A percentile compares a stretch with the other conserved stretches of the same genome.
These are phyloP conservation scores for Fistulinella prunicolor DNA, from an alignment of 768 basidiomycete species.

Conservation along the genomic window DNA sequence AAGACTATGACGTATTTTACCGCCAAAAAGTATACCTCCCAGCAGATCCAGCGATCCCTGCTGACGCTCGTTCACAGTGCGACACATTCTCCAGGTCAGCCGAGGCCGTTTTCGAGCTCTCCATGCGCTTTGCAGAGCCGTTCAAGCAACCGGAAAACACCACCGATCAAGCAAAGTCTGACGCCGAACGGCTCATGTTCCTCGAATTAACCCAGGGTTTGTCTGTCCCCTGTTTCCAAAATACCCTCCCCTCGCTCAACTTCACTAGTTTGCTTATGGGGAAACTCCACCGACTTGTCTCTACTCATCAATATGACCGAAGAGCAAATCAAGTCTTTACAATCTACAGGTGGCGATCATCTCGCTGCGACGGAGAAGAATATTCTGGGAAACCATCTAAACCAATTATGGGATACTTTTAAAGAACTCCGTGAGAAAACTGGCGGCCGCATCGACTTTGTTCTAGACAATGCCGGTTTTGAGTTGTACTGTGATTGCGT, in stretches of 20 bases:
- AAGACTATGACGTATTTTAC: constrained; percentile 92
- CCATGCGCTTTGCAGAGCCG: constrained; percentile 86
- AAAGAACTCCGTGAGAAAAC: constrained; percentile 66
- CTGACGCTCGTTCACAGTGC: constrained; percentile 47
- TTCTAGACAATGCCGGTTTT: constrained; percentile 81
- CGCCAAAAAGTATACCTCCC: constrained; percentile 68
- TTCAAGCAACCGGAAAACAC: constrained; percentile 59
- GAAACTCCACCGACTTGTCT: constrained; percentile 94
- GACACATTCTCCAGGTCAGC: constrained; percentile 93
- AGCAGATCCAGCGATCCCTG: not conserved
- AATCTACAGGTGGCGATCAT: constrained; percentile 94
- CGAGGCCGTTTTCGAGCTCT: constrained; percentile 92
- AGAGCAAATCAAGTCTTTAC: constrained; percentile 94
- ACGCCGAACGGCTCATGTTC: constrained; percentile 83
- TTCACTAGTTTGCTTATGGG: constrained; percentile 86
- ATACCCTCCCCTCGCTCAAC: not conserved
- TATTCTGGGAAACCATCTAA: constrained; percentile 84
- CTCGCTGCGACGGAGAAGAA: constrained; percentile 96
- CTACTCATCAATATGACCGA: constrained; percentile 97
- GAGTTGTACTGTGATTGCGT: constrained; percentile 88
- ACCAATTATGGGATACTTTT: constrained; percentile 69
- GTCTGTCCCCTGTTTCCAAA: constrained; percentile 15
- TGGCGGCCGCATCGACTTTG: constrained; percentile 74
- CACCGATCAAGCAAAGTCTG: constrained; percentile 51
- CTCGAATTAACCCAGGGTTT: constrained; percentile 87